phyloP scores from a whole-genome alignment of 2,329 filamentous ascomycete species.

The Fusarium chaquense region DNA sequence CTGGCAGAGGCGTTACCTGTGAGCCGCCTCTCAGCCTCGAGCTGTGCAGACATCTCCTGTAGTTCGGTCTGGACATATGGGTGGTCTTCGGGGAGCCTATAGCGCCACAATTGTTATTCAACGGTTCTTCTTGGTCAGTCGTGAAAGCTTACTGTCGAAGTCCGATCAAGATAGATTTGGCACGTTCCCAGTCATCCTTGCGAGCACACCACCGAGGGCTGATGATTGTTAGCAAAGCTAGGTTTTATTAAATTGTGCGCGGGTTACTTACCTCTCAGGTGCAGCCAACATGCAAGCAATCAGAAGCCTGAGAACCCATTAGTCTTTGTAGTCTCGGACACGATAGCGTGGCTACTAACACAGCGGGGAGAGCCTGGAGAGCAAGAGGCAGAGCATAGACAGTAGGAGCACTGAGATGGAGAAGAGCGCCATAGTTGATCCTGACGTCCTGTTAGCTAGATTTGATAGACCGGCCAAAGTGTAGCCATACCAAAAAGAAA shows the following conservation, averaged over 20 bases:
- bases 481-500: constrained; percentile 56
- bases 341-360: constrained; percentile 50
- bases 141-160: constrained; percentile 55
- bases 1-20: constrained; percentile 64
- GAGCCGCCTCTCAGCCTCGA: constrained; percentile 72
- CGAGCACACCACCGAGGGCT: constrained; percentile 77
- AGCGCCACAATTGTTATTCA: constrained; percentile 4
- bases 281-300: constrained; percentile 71
- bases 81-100: constrained; percentile 64
- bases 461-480: not conserved
- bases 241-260: not conserved
- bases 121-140: too few relatives aligned
- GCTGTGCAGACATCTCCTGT: constrained; percentile 69
- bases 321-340: not conserved
- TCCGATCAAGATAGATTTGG: constrained; percentile 65
- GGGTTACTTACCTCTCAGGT: constrained; percentile 56
- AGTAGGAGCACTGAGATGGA: constrained; percentile 60
- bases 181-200: constrained; percentile 75
- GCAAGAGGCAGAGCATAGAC: constrained; percentile 72
- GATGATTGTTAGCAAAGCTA: constrained; percentile 46
- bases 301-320: constrained; percentile 56
- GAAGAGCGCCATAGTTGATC: constrained; percentile 66
- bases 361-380: constrained; percentile 73
- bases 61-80: constrained; percentile 70
- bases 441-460: constrained; percentile 56